These are phyloP conservation scores for Fragaria iinumae DNA, from an alignment of 306 rosid species.

Conservation along the genomic window DNA sequence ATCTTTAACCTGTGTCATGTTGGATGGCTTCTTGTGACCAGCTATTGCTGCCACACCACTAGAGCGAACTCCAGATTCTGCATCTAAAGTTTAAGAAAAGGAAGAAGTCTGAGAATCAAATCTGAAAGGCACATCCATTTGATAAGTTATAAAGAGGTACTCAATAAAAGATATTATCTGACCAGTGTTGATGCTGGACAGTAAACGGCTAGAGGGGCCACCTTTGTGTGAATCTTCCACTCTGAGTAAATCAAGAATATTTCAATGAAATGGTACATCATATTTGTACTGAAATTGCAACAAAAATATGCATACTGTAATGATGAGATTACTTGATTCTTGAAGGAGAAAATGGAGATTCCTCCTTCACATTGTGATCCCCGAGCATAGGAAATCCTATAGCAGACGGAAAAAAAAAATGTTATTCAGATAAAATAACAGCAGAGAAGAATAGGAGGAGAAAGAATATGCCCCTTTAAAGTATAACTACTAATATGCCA, in stretches of 20 bases:
- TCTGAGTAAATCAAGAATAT: constrained; percentile 44
- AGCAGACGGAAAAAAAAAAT: constrained; percentile 16
- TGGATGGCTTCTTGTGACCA: constrained; percentile 68
- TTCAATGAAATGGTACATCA: constrained; percentile 22
- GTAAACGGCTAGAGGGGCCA: constrained; percentile 58
- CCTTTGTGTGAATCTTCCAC: constrained; percentile 78
- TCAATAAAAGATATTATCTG: constrained; percentile 26
- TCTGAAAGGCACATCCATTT: constrained; percentile 7
- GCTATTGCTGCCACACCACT: constrained; percentile 39
- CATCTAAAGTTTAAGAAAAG: constrained; percentile 44
- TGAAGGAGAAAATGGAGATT: constrained; percentile 73
- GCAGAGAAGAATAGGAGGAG: not conserved
- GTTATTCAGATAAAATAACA: constrained; percentile 13
- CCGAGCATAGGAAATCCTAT: constrained; percentile 57
- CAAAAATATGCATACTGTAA: constrained; percentile 6
- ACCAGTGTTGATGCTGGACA: constrained; percentile 69
- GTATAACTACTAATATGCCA: constrained; percentile 9
- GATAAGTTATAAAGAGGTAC: not conserved
- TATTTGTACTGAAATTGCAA: constrained; percentile 20
- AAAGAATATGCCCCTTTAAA: constrained; percentile 9
- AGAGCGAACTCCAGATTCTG: constrained; percentile 46
- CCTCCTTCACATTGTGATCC: constrained; percentile 76
- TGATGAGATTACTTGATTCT: constrained; percentile 70
- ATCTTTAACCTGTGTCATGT: constrained; percentile 57
- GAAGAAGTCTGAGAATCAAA: constrained; percentile 26